Conservation (phyloP, 75 land plant genomes). For the Picea sitchensis region DNA sequence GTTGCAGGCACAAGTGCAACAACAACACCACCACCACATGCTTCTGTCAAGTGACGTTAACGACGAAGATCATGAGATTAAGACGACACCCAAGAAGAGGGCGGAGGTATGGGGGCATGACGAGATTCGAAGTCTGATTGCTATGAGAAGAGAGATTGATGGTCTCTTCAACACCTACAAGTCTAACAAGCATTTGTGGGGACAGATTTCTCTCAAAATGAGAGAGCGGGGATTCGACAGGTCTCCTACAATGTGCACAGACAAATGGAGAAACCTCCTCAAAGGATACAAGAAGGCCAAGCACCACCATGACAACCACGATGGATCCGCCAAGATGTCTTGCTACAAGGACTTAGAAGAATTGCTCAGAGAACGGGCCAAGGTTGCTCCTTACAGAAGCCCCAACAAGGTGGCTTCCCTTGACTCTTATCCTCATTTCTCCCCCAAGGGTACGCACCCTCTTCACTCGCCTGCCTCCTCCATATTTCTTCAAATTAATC, state of each 20-base stretch:
- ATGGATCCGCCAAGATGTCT: slow-evolving; percentile 26
- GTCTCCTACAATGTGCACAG: slow-evolving; percentile 54
- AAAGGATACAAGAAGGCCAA: slow-evolving; percentile 51
- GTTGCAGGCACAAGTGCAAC: too few relatives aligned
- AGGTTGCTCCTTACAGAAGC: slow-evolving; percentile 27
- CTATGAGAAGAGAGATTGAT: slow-evolving; percentile 36
- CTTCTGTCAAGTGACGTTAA: slow-evolving; percentile 36
- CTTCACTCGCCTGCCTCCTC: neutral
- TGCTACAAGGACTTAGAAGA: slow-evolving; percentile 46
- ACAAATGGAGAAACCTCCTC: slow-evolving; percentile 47
- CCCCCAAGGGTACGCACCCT: slow-evolving; percentile 46
- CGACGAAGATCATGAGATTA: slow-evolving; percentile 6
- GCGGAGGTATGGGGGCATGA: slow-evolving; percentile 55
- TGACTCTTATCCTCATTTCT: slow-evolving; percentile 52
- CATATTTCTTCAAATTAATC: neutral
- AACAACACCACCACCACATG: too few relatives aligned
- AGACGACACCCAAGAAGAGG: slow-evolving; percentile 40
- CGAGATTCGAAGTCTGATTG: slow-evolving; percentile 39
- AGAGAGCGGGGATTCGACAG: slow-evolving; percentile 45
- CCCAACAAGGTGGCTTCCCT: slow-evolving; percentile 24
- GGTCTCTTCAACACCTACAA: slow-evolving; percentile 38
- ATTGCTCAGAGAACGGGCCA: slow-evolving; percentile 43
- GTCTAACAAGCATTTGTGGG: slow-evolving; percentile 51
- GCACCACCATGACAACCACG: slow-evolving; percentile 17
- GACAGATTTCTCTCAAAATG: slow-evolving; percentile 38